A percentile compares a stretch with the other conserved stretches of the same genome.
These are phyloP conservation scores for Crotalaria pallida DNA, from an alignment of 306 rosid species.

Conservation along the genomic window DNA sequence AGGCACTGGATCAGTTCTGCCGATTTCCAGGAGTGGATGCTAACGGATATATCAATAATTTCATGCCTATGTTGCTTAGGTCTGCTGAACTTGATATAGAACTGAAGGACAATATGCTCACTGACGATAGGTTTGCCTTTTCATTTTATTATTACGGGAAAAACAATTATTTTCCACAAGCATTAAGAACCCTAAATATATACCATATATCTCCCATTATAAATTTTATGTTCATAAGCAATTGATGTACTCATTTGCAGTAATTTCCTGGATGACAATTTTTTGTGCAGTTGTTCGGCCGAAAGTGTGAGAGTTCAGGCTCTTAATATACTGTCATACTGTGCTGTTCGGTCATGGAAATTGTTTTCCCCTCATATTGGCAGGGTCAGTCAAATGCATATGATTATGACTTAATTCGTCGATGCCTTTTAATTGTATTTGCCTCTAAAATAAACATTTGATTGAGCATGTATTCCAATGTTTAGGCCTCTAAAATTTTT, in stretches of 20 bases:
- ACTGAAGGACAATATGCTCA: no score
- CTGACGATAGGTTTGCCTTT: neutral
- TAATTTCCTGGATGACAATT: no score
- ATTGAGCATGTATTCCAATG: neutral
- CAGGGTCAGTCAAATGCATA: slow-evolving; percentile 14
- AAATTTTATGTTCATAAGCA: neutral
- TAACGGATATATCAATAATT: neutral
- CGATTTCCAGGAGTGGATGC: neutral
- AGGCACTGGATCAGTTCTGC: slow-evolving; percentile 24
- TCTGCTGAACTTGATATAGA: neutral
- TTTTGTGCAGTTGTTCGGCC: neutral
- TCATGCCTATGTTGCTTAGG: slow-evolving; percentile 5
- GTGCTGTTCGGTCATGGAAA: neutral
- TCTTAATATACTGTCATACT: slow-evolving; percentile 6
- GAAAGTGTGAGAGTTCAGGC: neutral
- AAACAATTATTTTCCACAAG: no score
- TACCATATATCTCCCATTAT: neutral
- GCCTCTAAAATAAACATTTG: neutral
- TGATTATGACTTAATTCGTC: neutral
- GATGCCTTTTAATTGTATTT: neutral
- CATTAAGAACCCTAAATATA: neutral
- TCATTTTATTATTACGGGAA: neutral
- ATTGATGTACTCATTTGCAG: neutral
- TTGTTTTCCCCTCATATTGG: neutral
- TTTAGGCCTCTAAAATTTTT: slow-evolving; percentile 15